These are phyloP conservation scores for Carex parvula DNA, from an alignment of 176 grass and related monocot genomes.

Conservation along the genomic window DNA sequence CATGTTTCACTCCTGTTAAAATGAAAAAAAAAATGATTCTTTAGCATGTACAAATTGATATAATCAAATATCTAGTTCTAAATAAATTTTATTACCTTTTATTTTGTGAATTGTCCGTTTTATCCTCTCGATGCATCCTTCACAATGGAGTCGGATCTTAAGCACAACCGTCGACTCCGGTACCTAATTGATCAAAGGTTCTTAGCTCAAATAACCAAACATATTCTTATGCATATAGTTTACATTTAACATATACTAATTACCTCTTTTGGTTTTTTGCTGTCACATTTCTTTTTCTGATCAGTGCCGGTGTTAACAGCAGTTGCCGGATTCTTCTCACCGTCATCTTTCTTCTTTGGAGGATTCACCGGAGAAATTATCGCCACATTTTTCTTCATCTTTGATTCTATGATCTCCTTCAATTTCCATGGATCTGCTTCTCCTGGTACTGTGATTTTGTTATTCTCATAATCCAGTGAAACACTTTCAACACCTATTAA, in stretches of 20 bases:
- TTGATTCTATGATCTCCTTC: constrained; percentile 40
- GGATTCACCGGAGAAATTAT: constrained; percentile 55
- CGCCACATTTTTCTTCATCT: constrained; percentile 41
- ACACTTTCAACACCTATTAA: constrained; percentile 39
- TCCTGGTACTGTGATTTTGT: constrained; percentile 49
- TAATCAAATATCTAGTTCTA: neutral
- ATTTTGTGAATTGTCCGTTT: constrained; percentile 39
- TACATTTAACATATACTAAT: neutral
- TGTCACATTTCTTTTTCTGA: constrained; percentile 18
- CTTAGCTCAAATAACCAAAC: neutral
- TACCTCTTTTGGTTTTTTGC: constrained; percentile 43
- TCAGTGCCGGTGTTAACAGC: neutral
- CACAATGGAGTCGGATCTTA: constrained; percentile 53
- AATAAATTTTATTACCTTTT: constrained; percentile 36
- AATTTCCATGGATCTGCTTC: constrained; percentile 53
- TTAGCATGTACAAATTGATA: neutral
- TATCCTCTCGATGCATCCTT: constrained; percentile 49
- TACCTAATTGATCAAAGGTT: constrained; percentile 9
- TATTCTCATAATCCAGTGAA: constrained; percentile 31
- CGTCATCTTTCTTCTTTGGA: constrained; percentile 32
- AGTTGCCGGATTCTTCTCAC: constrained; percentile 12
- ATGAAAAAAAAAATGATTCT: neutral
- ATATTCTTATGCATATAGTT: neutral
- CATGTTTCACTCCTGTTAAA: constrained; percentile 63
- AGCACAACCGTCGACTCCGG: constrained; percentile 46